These are phyloP conservation scores for Fonsecaea pedrosoi DNA, from an alignment of 2,329 filamentous ascomycete genomes.

Conservation along the genomic window DNA sequence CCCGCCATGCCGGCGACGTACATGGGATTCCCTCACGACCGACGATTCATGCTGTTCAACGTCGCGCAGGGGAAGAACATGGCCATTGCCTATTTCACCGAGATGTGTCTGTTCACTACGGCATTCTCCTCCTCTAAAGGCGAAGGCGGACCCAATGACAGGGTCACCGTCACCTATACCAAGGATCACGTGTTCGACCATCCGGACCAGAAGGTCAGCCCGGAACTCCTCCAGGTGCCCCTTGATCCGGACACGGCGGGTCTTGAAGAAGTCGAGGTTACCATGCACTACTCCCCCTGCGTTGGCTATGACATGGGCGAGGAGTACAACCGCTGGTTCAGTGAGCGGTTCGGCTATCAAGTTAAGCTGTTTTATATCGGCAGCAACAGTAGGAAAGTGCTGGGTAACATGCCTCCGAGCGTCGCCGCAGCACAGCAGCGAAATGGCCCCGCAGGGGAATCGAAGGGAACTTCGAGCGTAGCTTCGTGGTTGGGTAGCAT, in stretches of 20 bases:
- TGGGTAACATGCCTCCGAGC: constrained; percentile 66
- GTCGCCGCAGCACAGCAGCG: constrained; percentile 39
- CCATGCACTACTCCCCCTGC: constrained; percentile 66
- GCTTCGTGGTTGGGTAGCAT: constrained; percentile 35
- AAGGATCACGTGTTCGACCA: constrained; percentile 36
- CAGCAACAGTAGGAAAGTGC: constrained; percentile 62
- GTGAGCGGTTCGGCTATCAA: constrained; percentile 67
- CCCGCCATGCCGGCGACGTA: constrained; percentile 60
- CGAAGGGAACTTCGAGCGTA: constrained; percentile 7
- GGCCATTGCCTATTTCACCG: constrained; percentile 63
- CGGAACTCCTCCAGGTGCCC: constrained; percentile 60
- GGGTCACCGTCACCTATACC: constrained; percentile 34
- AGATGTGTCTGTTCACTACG: constrained; percentile 70
- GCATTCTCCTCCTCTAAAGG: constrained; percentile 30
- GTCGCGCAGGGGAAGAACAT: constrained; percentile 61
- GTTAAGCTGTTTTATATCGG: constrained; percentile 71
- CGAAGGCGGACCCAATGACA: constrained; percentile 42
- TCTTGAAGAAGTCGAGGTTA: constrained; percentile 59
- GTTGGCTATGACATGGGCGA: constrained; percentile 69
- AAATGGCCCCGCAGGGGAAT: not conserved
- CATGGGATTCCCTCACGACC: constrained; percentile 71
- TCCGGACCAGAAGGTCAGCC: constrained; percentile 38
- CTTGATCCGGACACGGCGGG: constrained; percentile 59
- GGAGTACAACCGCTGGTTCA: constrained; percentile 70
- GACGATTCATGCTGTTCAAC: constrained; percentile 72